These are phyloP conservation scores for Orbilia brochopaga DNA, from an alignment of 2,329 filamentous ascomycete species.

Conservation along the genomic window DNA sequence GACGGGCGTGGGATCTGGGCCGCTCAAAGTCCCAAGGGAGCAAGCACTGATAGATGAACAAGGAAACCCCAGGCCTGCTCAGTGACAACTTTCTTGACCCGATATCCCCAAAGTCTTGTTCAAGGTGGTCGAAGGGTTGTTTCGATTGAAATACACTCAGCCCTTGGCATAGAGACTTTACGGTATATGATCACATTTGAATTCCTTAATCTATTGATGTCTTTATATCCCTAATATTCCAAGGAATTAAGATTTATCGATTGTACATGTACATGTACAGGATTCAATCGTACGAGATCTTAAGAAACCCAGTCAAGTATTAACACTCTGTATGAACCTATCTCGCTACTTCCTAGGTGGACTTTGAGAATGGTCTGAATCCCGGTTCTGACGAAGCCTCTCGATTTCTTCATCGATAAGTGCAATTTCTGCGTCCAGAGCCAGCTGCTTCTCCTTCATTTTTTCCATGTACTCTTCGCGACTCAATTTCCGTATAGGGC, in stretches of 20 bases:
- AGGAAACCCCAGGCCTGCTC: slow-evolving; percentile 32
- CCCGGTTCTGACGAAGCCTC: slow-evolving; percentile 10
- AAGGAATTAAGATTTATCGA: too few species aligned
- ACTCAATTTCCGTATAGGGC: slow-evolving; percentile 24
- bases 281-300: too few species aligned
- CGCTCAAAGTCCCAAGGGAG: slow-evolving; percentile 73
- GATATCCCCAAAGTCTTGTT: too few species aligned
- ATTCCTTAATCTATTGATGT: too few species aligned
- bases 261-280: too few species aligned
- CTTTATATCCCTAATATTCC: too few species aligned
- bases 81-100: slow-evolving; percentile 2
- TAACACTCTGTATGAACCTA: too few species aligned
- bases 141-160: too few species aligned
- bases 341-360: background rate
- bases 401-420: slow-evolving; percentile 47
- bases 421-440: slow-evolving; percentile 41
- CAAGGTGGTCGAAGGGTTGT: too few species aligned
- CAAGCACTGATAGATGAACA: slow-evolving; percentile 30
- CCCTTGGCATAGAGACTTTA: too few species aligned
- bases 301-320: too few species aligned
- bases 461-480: slow-evolving; percentile 31
- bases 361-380: background rate
- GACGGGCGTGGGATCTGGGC: slow-evolving; percentile 89
- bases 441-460: slow-evolving; percentile 29
- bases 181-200: too few species aligned